phyloP scores from a whole-genome alignment of 371 early-diverging fungal species.

The Furculomyces boomerangus region DNA sequence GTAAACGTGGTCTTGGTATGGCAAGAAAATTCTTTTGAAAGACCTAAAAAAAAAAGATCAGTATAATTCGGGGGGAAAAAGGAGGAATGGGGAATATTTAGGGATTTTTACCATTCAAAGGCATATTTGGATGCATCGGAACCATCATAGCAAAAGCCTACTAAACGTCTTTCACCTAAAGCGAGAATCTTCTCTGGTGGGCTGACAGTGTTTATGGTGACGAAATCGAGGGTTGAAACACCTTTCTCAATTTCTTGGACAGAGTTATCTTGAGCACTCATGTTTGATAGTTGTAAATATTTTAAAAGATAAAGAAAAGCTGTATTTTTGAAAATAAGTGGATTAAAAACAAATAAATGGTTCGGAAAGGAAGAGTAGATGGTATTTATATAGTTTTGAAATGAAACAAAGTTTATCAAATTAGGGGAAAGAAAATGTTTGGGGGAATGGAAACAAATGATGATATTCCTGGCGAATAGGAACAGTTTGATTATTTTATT shows the following conservation, averaged over 20 bases:
- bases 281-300: neutral
- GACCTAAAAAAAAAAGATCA: conserved; percentile 7
- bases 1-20: conserved; percentile 5
- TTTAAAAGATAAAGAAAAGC: neutral
- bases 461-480: neutral
- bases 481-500: neutral
- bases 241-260: neutral
- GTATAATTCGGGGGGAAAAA: neutral
- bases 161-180: neutral
- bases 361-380: neutral
- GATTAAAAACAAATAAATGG: neutral
- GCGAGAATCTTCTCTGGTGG: conserved; percentile 2
- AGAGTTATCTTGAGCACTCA: neutral
- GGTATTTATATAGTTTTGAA: too few species aligned
- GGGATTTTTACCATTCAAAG: conserved; percentile 1
- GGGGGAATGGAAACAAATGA: neutral
- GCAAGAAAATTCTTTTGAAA: conserved; percentile 1
- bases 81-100: neutral
- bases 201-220: neutral
- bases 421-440: neutral
- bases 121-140: conserved; percentile 3
- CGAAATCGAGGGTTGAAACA: neutral
- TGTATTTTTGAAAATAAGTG: neutral
- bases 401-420: neutral
- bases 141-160: conserved; percentile 3